Evolutionary conservation across 2,329 filamentous ascomycete genomes (phyloP).

Genomic region (Emmonsiellopsis sp.): DNA sequence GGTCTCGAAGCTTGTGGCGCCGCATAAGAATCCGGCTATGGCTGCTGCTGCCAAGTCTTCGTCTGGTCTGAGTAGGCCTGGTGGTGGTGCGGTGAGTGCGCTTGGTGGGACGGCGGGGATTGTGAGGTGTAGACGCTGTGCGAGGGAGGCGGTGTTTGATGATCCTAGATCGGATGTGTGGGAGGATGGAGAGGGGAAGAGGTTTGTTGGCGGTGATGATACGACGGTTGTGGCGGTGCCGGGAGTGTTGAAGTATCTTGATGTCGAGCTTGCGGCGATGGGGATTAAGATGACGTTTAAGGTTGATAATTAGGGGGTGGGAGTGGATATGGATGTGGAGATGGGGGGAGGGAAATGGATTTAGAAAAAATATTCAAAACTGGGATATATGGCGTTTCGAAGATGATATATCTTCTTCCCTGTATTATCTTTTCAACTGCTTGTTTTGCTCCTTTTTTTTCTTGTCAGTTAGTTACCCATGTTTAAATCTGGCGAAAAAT

Average conservation of each 20-base stretch:
- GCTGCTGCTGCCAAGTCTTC: slow-evolving; percentile 10
- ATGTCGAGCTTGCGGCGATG: slow-evolving; percentile 94
- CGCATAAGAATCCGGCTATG: slow-evolving; percentile 13
- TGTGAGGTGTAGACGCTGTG: slow-evolving; percentile 73
- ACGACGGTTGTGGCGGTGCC: slow-evolving; percentile 88
- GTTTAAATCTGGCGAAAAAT: too few species aligned
- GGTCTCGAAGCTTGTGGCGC: slow-evolving; percentile 20
- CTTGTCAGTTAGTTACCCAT: neutral
- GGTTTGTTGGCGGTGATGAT: slow-evolving; percentile 81
- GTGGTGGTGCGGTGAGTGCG: slow-evolving; percentile 45
- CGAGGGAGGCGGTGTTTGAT: slow-evolving; percentile 50
- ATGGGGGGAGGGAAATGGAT: slow-evolving; percentile 2
- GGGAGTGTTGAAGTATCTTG: slow-evolving; percentile 82
- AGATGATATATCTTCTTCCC: neutral
- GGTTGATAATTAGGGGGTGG: slow-evolving; percentile 42
- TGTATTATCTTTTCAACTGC: neutral
- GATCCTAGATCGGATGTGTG: slow-evolving; percentile 65
- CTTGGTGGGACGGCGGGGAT: slow-evolving; percentile 50
- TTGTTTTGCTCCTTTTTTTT: neutral
- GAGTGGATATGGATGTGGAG: neutral
- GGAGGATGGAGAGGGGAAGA: slow-evolving; percentile 80
- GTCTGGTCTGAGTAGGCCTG: slow-evolving; percentile 29
- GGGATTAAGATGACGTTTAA: slow-evolving; percentile 90
- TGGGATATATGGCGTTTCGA: neutral
- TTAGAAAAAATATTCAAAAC: slow-evolving; percentile 1